Evolutionary conservation across 2,329 filamentous ascomycete species (phyloP).

Genomic region (Paraphoma chrysanthemicola): DNA sequence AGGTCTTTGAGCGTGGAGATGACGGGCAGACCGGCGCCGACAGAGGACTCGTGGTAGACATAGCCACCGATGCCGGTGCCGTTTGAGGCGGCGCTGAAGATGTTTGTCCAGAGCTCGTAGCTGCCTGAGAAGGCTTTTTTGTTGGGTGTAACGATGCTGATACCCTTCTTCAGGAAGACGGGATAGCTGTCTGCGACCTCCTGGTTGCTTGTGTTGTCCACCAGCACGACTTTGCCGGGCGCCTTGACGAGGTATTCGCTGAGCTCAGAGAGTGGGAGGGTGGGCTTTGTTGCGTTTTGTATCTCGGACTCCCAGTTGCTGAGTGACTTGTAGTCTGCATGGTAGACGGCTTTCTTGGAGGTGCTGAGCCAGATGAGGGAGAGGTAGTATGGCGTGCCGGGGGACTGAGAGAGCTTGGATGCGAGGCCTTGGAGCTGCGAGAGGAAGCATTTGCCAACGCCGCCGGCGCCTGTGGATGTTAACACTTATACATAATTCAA

Average conservation of each 20-base stretch:
- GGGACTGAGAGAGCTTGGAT: constrained; percentile 60
- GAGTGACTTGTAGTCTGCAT: constrained; percentile 72
- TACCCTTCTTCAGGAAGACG: constrained; percentile 76
- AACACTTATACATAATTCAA: constrained; percentile 3
- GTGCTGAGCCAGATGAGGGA: constrained; percentile 85
- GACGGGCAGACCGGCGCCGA: constrained; percentile 90
- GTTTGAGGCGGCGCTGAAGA: constrained; percentile 75
- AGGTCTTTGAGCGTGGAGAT: constrained; percentile 93
- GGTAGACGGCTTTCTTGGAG: constrained; percentile 82
- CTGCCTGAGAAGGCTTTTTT: constrained; percentile 95
- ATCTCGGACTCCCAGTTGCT: constrained; percentile 68
- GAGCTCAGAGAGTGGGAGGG: constrained; percentile 73
- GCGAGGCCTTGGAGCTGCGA: constrained; percentile 76
- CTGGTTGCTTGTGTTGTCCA: constrained; percentile 96
- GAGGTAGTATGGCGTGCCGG: constrained; percentile 70
- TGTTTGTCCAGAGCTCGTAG: constrained; percentile 83
- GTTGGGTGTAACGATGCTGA: constrained; percentile 95
- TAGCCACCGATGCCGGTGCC: constrained; percentile 72
- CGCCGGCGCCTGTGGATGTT: constrained; percentile 74
- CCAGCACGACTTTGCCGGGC: constrained; percentile 79
- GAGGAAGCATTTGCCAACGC: constrained; percentile 91
- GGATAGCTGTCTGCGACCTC: constrained; percentile 86
- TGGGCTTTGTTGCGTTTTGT: constrained; percentile 67
- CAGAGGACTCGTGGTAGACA: constrained; percentile 93
- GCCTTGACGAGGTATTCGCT: constrained; percentile 79